Evolutionary conservation across 2,329 filamentous ascomycete species (phyloP), one percentile per base, ranked within the genome.

Genomic region (Neoscytalidium dimidiatum): DNA sequence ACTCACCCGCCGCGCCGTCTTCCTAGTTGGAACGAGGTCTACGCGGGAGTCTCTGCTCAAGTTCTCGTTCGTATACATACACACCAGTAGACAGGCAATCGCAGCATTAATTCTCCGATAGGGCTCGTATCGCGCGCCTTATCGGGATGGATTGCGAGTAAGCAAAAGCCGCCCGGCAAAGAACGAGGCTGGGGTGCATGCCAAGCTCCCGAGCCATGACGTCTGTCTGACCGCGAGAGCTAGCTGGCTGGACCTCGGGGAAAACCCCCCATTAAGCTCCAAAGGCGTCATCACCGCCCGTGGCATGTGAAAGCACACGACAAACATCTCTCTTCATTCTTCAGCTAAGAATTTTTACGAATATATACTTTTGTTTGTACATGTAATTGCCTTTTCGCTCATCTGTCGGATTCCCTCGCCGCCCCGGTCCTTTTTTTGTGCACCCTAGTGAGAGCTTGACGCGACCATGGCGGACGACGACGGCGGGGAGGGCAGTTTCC

Each of bases 401-500:
- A 31, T 23, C 44, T 48, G 11, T 14, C 44, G 23, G 43, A 48
- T 23, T 23, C 38, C 44, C 19, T 48, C 23, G 4, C 6, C 44
- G n/a, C n/a, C n/a, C n/a, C n/a, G n/a, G n/a, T n/a, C n/a, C n/a
- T n/a, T n/a, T n/a, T n/a, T n/a, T n/a, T n/a, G n/a, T n/a, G n/a
- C 21, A 26, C 19, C 44, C 19, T 17, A 41, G 44, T 17, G 9
- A 51, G 28, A n/a, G 33, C 9, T 31, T 9, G 41, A 21, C 43
- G 43, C 38, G 26, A 49, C 28, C 28, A 64, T 64, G 62, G 62
- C 57, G n/a, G 48, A 62, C 41, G 21, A 51, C 31, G 41, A 57
- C 33, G 43, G 48, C 35, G 52, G n/a, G n/a, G n/a, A 62, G 41
- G 72, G 75, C 69, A 68, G 72, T 21, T 68, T 72, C 48, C 65